These are phyloP conservation scores for Copromyces sp. DNA, from an alignment of 495 filamentous ascomycete genomes.

Conservation along the genomic window DNA sequence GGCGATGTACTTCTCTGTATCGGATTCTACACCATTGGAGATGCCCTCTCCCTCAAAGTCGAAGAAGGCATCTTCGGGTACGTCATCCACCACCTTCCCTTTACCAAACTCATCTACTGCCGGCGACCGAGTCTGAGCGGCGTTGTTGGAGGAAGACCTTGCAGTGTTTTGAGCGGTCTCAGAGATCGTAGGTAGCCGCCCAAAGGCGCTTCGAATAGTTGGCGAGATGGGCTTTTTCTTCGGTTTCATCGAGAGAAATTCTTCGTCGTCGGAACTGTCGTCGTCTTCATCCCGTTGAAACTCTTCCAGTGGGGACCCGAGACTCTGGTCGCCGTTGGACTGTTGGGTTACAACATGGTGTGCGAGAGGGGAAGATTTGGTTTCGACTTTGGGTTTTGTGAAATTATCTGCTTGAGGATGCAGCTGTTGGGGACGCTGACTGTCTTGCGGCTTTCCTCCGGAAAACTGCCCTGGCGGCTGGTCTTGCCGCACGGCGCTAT, in stretches of 20 bases:
- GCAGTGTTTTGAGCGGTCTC: constrained; percentile 3
- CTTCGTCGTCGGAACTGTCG: constrained; percentile 17
- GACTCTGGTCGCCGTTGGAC: background rate
- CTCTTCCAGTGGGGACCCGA: constrained; percentile 14
- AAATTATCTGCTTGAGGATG: background rate
- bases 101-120: background rate
- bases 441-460: background rate
- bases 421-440: background rate
- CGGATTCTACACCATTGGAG: background rate
- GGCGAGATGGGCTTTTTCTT: constrained; percentile 14
- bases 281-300: constrained; percentile 17
- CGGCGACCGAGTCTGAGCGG: background rate
- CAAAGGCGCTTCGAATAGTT: constrained; percentile 1
- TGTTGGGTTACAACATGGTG: background rate
- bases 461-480: background rate
- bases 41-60: constrained; percentile 15
- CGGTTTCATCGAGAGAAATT: constrained; percentile 23
- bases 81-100: constrained; percentile 3
- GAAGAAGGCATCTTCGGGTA: constrained; percentile 15
- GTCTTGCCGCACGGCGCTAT: background rate
- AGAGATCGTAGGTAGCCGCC: constrained; percentile 4
- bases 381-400: background rate
- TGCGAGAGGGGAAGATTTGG: background rate
- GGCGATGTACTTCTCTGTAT: constrained; percentile 12
- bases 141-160: background rate